Evolutionary conservation across 495 filamentous ascomycete genomes (phyloP).

Genomic region (Talaromyces liani): DNA sequence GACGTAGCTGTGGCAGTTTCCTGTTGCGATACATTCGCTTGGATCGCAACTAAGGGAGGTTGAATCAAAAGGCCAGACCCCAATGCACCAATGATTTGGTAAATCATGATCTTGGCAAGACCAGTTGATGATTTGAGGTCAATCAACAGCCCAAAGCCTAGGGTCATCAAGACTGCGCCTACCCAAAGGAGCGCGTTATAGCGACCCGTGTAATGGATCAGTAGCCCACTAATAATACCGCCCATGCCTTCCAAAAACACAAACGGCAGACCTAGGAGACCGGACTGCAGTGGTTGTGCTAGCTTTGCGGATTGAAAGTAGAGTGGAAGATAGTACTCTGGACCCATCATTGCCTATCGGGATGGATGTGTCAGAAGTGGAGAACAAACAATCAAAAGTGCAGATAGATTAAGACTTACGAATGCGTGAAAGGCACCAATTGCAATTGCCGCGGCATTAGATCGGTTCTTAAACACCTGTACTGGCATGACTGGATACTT

Average conservation of each 20-base stretch:
- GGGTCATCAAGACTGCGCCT: conserved; percentile 34
- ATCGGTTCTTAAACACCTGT: conserved; percentile 49
- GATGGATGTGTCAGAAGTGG: conserved; percentile 26
- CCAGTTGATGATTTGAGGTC: conserved; percentile 27
- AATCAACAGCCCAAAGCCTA: conserved; percentile 48
- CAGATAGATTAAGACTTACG: conserved; percentile 51
- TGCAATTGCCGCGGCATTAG: conserved; percentile 50
- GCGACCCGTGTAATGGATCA: conserved; percentile 53
- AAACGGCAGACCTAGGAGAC: conserved; percentile 44
- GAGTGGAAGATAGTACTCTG: conserved; percentile 52
- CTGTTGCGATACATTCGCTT: conserved; percentile 54
- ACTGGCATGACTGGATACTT: conserved; percentile 72
- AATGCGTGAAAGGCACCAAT: conserved; percentile 47
- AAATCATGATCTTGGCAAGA: conserved; percentile 37
- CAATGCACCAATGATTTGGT: conserved; percentile 56
- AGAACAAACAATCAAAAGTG: not conserved
- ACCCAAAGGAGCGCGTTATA: conserved; percentile 50
- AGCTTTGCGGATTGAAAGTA: conserved; percentile 47
- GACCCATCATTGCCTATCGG: conserved; percentile 38
- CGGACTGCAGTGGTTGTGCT: conserved; percentile 43
- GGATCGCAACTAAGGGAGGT: conserved; percentile 70
- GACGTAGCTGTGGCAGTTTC: conserved; percentile 73
- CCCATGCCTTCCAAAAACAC: conserved; percentile 41
- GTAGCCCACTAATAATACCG: conserved; percentile 40
- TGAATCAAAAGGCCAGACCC: conserved; percentile 41